Evolutionary conservation across 2,329 filamentous ascomycete species (phyloP).

Genomic region (Alternaria sp.): DNA sequence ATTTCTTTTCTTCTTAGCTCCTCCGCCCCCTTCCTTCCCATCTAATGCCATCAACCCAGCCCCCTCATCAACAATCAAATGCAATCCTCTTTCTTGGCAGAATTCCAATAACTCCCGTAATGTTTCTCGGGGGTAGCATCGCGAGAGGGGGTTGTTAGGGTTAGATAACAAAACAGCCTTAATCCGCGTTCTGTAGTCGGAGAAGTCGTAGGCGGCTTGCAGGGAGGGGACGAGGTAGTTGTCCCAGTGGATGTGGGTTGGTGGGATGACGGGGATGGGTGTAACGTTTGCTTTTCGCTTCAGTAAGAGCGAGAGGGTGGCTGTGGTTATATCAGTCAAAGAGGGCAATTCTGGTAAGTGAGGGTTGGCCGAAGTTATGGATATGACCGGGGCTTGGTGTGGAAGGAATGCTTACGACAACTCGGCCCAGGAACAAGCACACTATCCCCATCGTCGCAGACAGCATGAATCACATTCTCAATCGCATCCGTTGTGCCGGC

Average conservation of each 20-base stretch:
- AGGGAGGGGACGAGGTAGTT: constrained; percentile 41
- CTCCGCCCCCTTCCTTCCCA: background rate
- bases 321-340: background rate
- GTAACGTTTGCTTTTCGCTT: constrained; percentile 33
- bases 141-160: constrained; percentile 34
- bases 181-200: constrained; percentile 32
- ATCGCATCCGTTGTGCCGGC: constrained; percentile 36
- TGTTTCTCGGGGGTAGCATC: constrained; percentile 33
- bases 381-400: background rate
- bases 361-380: background rate
- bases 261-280: constrained; percentile 35
- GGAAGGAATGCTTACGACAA: constrained; percentile 32
- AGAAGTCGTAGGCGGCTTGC: constrained; percentile 40
- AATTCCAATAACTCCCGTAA: constrained; percentile 42
- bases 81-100: constrained; percentile 38
- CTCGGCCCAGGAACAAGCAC: constrained; percentile 40
- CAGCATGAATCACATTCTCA: constrained; percentile 32
- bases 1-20: background rate
- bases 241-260: constrained; percentile 38
- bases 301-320: constrained; percentile 8
- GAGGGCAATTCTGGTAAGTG: background rate
- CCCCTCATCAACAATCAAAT: constrained; percentile 39
- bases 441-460: constrained; percentile 42
- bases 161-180: constrained; percentile 40
- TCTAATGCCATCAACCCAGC: constrained; percentile 27